Base-by-base conservation (phyloP, 192 early-diverging fungal genomes). In the Irineochytrium annulatum region DNA sequence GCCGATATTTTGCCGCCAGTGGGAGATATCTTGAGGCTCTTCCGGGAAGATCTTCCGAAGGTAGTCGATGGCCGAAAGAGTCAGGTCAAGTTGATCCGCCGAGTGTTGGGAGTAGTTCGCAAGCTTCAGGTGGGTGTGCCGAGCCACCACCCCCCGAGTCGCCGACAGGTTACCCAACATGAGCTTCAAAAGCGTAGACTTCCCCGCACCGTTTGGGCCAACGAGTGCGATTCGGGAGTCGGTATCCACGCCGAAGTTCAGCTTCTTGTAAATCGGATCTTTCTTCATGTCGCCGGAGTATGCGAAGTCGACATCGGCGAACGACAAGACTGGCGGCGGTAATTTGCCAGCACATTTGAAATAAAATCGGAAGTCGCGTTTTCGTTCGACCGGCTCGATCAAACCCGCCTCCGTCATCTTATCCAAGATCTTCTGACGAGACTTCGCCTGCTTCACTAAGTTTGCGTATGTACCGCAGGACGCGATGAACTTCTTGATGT, bases 381-480 rank as follows among this genome's bases (percentile, higher is more conserved):
- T 79, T 45, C 75, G 72, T 57, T 92, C 87, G 41, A 96, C 91
- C 80, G 95, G 93, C 65, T 99, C 96, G 48, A 99, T 86, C 52
- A 99, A 78, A 65, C 96, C 96, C 60, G 87, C 96, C 60, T 94
- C 96, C 77, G 94, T 91, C 96, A 99, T 99, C 82, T 99, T 99
- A 81, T 99, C 96, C 43, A 99, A 87, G 74, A 97, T 99, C 89
- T 99, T 99, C 70, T 96, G 96, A 73, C 93, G 90, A 33, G 91
- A 93, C 83, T 99, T 97, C 54, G 96, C 96, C 78, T 99, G 96
- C 48, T 90, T 82, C 43, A 96, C 93, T 82, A 98, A 85, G 82
- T 99, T 99, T 67, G 96, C 88, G 76, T 95, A 99, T 43, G 96
- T 99, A 95, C 96, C 96, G 63, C 92, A 94, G 19, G 91, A 93